Conservation (phyloP, 1,139 yeast genomes). For the Torulaspora globosa region DNA sequence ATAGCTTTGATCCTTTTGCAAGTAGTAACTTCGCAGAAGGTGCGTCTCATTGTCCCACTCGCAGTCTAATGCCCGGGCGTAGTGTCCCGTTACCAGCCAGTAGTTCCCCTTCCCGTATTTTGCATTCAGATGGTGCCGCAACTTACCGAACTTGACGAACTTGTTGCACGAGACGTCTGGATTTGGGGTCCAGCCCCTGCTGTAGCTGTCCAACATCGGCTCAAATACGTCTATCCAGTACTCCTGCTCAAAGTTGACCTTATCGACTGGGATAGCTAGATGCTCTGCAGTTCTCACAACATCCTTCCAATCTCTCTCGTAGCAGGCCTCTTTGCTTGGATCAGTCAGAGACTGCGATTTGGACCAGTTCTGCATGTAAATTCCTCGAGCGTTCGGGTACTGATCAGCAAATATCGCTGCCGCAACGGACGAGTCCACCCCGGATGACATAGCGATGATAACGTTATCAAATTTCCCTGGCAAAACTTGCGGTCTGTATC, state of each 20-base stretch:
- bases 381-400: conserved; percentile 57
- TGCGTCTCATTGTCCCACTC: conserved; percentile 39
- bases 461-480: conserved; percentile 58
- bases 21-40: conserved; percentile 57
- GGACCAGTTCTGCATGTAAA: conserved; percentile 93
- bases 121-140: conserved; percentile 51
- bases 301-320: conserved; percentile 86
- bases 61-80: conserved; percentile 55
- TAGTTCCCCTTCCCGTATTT: conserved; percentile 44
- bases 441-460: conserved; percentile 90
- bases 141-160: conserved; percentile 78
- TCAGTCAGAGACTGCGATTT: conserved; percentile 41
- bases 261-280: conserved; percentile 61
- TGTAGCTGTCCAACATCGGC: conserved; percentile 79
- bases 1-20: conserved; percentile 82
- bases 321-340: conserved; percentile 47
- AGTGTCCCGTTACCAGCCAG: conserved; percentile 96
- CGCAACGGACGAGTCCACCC: conserved; percentile 90
- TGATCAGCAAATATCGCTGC: conserved; percentile 62
- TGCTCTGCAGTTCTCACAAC: conserved; percentile 62
- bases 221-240: conserved; percentile 90
- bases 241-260: conserved; percentile 82
- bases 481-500: conserved; percentile 38
- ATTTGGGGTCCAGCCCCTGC: conserved; percentile 79
- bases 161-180: conserved; percentile 90